Evolutionary conservation across 805 yeast species (phyloP).

Genomic region (Helenozyma rhizophorensis): DNA sequence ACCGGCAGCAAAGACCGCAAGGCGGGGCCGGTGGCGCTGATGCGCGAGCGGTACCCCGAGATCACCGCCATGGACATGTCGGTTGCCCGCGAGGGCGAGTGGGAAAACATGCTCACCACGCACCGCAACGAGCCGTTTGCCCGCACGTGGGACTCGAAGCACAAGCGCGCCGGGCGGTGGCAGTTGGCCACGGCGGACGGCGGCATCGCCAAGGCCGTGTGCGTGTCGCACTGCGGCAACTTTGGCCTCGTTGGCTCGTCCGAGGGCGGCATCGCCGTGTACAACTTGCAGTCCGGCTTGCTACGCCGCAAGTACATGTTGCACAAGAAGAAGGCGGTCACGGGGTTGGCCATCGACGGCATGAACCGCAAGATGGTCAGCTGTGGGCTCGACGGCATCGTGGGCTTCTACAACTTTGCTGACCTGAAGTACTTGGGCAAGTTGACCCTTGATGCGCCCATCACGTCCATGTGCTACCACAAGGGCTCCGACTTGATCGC

Average conservation of each 20-base stretch:
- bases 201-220: constrained; percentile 68
- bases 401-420: constrained; percentile 83
- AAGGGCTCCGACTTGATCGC: constrained; percentile 82
- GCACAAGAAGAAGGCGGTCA: constrained; percentile 69
- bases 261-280: constrained; percentile 77
- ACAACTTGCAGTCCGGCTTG: constrained; percentile 89
- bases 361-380: constrained; percentile 87
- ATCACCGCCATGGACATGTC: constrained; percentile 67
- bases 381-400: constrained; percentile 81
- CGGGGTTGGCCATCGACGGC: constrained; percentile 86
- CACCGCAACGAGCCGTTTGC: constrained; percentile 83
- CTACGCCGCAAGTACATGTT: constrained; percentile 63
- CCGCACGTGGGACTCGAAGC: constrained; percentile 82
- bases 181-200: constrained; percentile 70
- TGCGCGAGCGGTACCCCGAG: constrained; percentile 74
- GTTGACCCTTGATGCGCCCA: constrained; percentile 67
- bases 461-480: constrained; percentile 74
- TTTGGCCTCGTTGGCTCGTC: constrained; percentile 90
- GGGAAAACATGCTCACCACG: constrained; percentile 91
- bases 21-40: constrained; percentile 51
- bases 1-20: constrained; percentile 31
- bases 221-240: constrained; percentile 90
- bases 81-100: constrained; percentile 73
- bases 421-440: constrained; percentile 64
- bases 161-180: constrained; percentile 76